A percentile compares a stretch with the other conserved stretches of the same genome.
phyloP scores from a whole-genome alignment of 805 yeast species.

The Teunomyces gatunensis region DNA sequence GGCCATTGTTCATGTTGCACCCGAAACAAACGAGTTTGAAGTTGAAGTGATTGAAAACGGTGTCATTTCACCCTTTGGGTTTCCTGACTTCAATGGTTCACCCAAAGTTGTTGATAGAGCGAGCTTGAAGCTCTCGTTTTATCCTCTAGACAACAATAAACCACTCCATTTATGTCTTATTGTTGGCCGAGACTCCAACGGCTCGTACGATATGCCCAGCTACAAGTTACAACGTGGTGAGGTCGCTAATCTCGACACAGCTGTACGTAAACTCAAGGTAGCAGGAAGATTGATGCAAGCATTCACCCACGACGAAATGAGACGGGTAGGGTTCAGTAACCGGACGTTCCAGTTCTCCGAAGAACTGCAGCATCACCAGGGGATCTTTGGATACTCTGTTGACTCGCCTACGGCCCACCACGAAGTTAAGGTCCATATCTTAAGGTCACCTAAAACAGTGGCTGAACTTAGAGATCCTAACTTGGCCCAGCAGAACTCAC shows the following conservation, averaged over 20 bases:
- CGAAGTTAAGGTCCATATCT: conserved; percentile 72
- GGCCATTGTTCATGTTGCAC: conserved; percentile 65
- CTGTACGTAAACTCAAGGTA: conserved; percentile 69
- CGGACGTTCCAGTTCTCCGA: conserved; percentile 76
- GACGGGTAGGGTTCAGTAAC: conserved; percentile 70
- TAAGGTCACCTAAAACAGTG: conserved; percentile 64
- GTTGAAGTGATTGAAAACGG: conserved; percentile 49
- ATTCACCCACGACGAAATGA: conserved; percentile 87
- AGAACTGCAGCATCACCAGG: conserved; percentile 30
- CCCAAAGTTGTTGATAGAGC: conserved; percentile 23
- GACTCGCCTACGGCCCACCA: conserved; percentile 57
- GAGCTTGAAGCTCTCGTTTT: conserved; percentile 21
- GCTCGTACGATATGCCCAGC: conserved; percentile 65
- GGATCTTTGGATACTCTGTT: conserved; percentile 32
- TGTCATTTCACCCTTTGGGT: conserved; percentile 26
- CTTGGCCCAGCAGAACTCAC: conserved; percentile 79
- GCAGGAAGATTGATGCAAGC: conserved; percentile 91
- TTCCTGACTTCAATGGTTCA: conserved; percentile 13
- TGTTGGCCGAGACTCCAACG: conserved; percentile 73
- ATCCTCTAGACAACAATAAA: conserved; percentile 58
- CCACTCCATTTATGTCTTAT: conserved; percentile 81
- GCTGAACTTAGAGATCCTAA: conserved; percentile 74
- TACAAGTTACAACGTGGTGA: conserved; percentile 48
- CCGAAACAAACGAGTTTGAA: conserved; percentile 49
- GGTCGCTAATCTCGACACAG: conserved; percentile 65